Conservation (phyloP, 2,329 filamentous ascomycete genomes). For the Tolypocladium endophyticum region DNA sequence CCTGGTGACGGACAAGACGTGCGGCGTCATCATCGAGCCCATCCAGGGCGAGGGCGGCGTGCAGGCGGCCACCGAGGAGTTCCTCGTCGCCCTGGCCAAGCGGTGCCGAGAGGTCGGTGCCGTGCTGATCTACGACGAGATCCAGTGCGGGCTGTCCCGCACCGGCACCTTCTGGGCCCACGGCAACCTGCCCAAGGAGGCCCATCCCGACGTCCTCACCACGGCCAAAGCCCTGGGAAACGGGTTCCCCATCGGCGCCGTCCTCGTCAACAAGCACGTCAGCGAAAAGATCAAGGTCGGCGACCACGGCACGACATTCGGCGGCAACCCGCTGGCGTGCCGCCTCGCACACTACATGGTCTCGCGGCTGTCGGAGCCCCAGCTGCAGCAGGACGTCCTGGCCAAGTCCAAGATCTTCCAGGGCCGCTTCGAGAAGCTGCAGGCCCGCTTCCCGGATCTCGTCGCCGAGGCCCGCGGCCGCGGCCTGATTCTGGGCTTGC, state of each 20-base stretch:
- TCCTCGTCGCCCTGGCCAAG: constrained; percentile 71
- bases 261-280: constrained; percentile 29
- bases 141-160: constrained; percentile 83
- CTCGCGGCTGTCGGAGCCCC: constrained; percentile 58
- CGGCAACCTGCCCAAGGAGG: constrained; percentile 57
- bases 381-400: constrained; percentile 59
- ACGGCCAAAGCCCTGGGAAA: constrained; percentile 95
- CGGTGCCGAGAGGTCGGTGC: constrained; percentile 82
- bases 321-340: constrained; percentile 80
- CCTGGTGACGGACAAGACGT: constrained; percentile 75
- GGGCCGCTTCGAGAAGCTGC: constrained; percentile 35
- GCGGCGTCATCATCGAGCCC: constrained; percentile 90
- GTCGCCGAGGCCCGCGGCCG: constrained; percentile 72
- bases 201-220: constrained; percentile 88
- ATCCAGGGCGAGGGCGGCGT: constrained; percentile 97
- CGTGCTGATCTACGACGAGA: constrained; percentile 90
- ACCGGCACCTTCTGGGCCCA: constrained; percentile 92
- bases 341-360: constrained; percentile 82
- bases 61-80: constrained; percentile 71
- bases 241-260: constrained; percentile 85
- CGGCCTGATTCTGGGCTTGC: constrained; percentile 78
- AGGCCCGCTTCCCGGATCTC: constrained; percentile 49
- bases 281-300: constrained; percentile 40
- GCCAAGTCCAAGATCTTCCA: constrained; percentile 49
- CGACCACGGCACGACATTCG: constrained; percentile 91